Evolutionary conservation across 1,139 yeast species (phyloP).

Genomic region (Yamadazyma diospyri): DNA sequence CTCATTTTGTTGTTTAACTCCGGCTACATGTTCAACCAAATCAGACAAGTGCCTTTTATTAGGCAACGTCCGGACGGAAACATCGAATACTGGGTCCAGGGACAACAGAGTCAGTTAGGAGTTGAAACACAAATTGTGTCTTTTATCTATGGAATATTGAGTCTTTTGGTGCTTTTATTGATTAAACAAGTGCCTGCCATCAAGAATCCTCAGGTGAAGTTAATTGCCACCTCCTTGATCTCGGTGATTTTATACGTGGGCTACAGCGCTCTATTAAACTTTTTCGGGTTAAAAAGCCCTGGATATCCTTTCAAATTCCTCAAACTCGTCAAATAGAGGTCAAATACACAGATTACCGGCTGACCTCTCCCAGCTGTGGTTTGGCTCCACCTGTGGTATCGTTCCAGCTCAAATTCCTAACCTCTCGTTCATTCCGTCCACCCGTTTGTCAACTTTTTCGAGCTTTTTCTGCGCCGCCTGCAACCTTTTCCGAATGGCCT

Average conservation of each 20-base stretch:
- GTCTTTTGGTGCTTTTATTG: slow-evolving; percentile 47
- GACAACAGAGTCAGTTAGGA: slow-evolving; percentile 76
- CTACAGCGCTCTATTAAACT: slow-evolving; percentile 51
- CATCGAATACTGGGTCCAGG: slow-evolving; percentile 57
- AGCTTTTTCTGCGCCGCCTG: slow-evolving; percentile 26
- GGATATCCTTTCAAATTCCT: slow-evolving; percentile 50
- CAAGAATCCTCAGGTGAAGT: slow-evolving; percentile 36
- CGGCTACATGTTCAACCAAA: slow-evolving; percentile 92
- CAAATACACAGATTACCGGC: background rate
- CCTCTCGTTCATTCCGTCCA: slow-evolving; percentile 13
- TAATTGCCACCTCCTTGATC: slow-evolving; percentile 41
- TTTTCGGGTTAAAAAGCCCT: slow-evolving; percentile 55
- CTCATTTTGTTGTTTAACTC: slow-evolving; percentile 69
- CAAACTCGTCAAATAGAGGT: slow-evolving; percentile 7
- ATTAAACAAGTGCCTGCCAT: slow-evolving; percentile 47
- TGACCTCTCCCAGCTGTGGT: no score
- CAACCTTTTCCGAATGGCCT: slow-evolving; percentile 33
- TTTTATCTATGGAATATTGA: slow-evolving; percentile 57
- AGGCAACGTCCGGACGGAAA: slow-evolving; percentile 55
- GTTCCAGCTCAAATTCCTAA: slow-evolving; percentile 2
- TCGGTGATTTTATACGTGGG: slow-evolving; percentile 42
- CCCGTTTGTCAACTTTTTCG: slow-evolving; percentile 31
- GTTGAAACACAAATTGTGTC: slow-evolving; percentile 78
- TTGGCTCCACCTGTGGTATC: no score
- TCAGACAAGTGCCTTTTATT: slow-evolving; percentile 72